These are phyloP conservation scores for Adansonia grandidieri DNA, from an alignment of 441 rosid genomes.

Conservation along the genomic window DNA sequence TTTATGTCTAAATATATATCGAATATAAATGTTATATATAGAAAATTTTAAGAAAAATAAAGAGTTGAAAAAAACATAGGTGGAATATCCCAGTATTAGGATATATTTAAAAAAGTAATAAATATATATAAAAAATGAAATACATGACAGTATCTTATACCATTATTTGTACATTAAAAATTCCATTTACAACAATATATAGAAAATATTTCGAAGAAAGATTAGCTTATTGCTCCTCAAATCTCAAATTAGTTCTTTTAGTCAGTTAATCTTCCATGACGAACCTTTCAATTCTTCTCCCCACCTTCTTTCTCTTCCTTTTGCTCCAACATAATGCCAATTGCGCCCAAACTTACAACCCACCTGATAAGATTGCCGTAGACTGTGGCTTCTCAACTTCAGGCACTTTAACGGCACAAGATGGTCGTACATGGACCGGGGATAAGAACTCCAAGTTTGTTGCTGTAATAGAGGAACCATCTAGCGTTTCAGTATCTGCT, in stretches of 20 bases:
- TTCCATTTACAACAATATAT: too few species aligned
- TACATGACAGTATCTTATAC: too few species aligned
- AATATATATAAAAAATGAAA: too few species aligned
- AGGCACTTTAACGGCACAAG: not conserved
- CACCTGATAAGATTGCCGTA: conserved; percentile 6
- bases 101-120: too few species aligned
- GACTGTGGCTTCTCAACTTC: conserved; percentile 20
- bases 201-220: not conserved
- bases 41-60: too few species aligned
- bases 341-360: conserved; percentile 13
- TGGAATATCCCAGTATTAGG: too few species aligned
- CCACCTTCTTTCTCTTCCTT: not conserved
- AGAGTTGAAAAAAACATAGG: too few species aligned
- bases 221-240: not conserved
- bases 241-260: not conserved
- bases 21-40: too few species aligned
- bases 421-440: conserved; percentile 4
- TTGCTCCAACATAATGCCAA: not conserved
- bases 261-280: not conserved
- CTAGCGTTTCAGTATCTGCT: not conserved
- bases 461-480: not conserved
- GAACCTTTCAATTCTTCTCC: not conserved
- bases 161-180: too few species aligned
- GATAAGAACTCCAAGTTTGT: not conserved
- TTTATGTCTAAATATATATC: too few species aligned